These are phyloP conservation scores for Calonectria leucothoes DNA, from an alignment of 2,329 filamentous ascomycete genomes.

Conservation along the genomic window DNA sequence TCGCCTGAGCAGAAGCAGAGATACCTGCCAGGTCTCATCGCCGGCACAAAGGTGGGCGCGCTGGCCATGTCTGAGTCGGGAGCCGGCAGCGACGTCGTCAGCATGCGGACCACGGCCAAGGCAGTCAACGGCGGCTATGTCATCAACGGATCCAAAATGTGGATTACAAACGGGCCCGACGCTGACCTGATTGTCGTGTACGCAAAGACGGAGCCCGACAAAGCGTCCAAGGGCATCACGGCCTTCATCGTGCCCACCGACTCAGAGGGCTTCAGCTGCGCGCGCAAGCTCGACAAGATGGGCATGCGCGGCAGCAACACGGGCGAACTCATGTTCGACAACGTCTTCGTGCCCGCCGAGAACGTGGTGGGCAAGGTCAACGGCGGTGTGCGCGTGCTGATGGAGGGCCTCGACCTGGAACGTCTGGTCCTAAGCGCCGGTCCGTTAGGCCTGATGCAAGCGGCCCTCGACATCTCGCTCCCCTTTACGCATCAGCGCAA, in stretches of 20 bases:
- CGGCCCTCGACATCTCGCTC: slow-evolving; percentile 83
- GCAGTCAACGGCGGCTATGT: slow-evolving; percentile 86
- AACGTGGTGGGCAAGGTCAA: slow-evolving; percentile 86
- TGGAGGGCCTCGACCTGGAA: slow-evolving; percentile 96
- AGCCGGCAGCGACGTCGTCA: slow-evolving; percentile 92
- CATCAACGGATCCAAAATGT: slow-evolving; percentile 96
- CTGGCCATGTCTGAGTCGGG: slow-evolving; percentile 96
- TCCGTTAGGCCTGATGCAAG: slow-evolving; percentile 94
- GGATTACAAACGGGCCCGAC: slow-evolving; percentile 98
- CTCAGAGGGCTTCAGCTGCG: slow-evolving; percentile 82
- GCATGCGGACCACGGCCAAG: slow-evolving; percentile 90
- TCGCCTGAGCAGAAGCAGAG: slow-evolving; percentile 80
- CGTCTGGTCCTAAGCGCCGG: slow-evolving; percentile 91
- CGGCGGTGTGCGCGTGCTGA: slow-evolving; percentile 87
- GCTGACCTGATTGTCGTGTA: slow-evolving; percentile 97
- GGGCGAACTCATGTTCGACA: slow-evolving; percentile 90
- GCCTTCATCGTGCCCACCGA: slow-evolving; percentile 88
- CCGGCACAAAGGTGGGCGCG: slow-evolving; percentile 84
- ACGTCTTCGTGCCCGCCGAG: slow-evolving; percentile 86
- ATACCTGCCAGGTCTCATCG: slow-evolving; percentile 84
- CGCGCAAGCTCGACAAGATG: slow-evolving; percentile 95
- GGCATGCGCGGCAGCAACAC: slow-evolving; percentile 98
- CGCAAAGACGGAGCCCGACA: slow-evolving; percentile 88
- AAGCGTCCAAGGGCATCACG: slow-evolving; percentile 90
- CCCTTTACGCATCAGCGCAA: slow-evolving; percentile 90